Evolutionary conservation across 345 rosid genomes (phyloP), one percentile per base, ranked within the genome.

Genomic region (Kernera saxatilis): DNA sequence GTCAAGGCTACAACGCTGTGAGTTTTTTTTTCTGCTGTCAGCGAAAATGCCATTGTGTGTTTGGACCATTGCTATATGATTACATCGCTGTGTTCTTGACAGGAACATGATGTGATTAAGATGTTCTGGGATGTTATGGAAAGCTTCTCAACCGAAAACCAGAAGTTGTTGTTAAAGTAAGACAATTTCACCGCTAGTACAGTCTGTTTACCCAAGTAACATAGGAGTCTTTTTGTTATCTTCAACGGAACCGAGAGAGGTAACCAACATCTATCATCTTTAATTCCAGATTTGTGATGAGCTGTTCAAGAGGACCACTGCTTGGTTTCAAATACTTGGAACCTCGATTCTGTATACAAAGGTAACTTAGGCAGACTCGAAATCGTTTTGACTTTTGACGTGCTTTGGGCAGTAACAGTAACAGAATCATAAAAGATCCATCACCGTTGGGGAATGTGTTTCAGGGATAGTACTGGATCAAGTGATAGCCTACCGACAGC

Each of bases 61-160:
- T 51, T 56, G 49, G 25, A 61, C 43, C 21, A 60, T 54, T 73
- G n/a, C n/a, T n/a, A n/a, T n/a, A n/a, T n/a, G 51, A 45, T 50
- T 15, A 56, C 21, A 29, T 43, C 11, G 32, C 43, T 75, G 39
- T 57, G 36, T 59, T 69, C 48, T 78, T 70, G 63, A 52, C 92
- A 94, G 99, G 97, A 87, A 73, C 99, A 95, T 81, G 83, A 84
- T 84, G 99, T 95, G 76, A 82, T 95, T n/a, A 89, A 89, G 74
- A 88, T 92, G 88, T 90, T 95, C 72, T 95, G 99, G 98, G 96
- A 86, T 77, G 91, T 90, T 72, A 64, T 94, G 74, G 90, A 92
- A 85, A 83, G 92, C 78, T 88, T 94, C 85, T 83, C 99, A 11
- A 61, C 79, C 53, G 96, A 88, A 72, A 85, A 89, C 73, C 92